Evolutionary conservation across 148 eudicot genomes (phyloP).

Genomic region (Suaeda aralocaspica): DNA sequence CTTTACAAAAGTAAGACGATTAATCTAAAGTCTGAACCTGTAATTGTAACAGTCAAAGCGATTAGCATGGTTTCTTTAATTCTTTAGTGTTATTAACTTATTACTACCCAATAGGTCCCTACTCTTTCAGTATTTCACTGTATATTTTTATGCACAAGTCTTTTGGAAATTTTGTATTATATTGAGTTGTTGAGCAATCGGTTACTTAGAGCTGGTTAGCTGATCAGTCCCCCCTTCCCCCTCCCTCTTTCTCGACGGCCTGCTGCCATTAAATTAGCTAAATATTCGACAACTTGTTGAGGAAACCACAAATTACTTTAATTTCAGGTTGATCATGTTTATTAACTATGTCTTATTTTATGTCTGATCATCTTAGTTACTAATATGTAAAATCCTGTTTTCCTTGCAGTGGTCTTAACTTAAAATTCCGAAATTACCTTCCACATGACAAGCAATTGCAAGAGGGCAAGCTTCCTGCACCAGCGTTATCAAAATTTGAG

Average conservation of each 20-base stretch:
- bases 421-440: conserved; percentile 93
- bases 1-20: neutral
- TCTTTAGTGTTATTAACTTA: neutral
- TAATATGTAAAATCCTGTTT: conserved; percentile 2
- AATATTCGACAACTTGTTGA: neutral
- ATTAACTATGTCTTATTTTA: neutral
- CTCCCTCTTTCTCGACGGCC: too few species aligned
- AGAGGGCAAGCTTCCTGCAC: conserved; percentile 89
- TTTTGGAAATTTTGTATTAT: neutral
- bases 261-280: neutral
- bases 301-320: neutral
- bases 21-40: neutral
- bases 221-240: too few species aligned
- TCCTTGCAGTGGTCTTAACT: conserved; percentile 45
- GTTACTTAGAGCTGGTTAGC: neutral
- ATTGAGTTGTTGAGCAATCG: neutral
- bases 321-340: neutral
- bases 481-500: conserved; percentile 83
- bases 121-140: neutral
- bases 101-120: neutral
- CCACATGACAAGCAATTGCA: conserved; percentile 96
- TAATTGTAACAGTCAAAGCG: neutral
- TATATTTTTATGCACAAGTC: neutral
- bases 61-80: neutral
- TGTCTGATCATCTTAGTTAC: neutral